phyloP scores from a whole-genome alignment of 2,329 filamentous ascomycete genomes.

The Arthrobotrys musiformis region DNA sequence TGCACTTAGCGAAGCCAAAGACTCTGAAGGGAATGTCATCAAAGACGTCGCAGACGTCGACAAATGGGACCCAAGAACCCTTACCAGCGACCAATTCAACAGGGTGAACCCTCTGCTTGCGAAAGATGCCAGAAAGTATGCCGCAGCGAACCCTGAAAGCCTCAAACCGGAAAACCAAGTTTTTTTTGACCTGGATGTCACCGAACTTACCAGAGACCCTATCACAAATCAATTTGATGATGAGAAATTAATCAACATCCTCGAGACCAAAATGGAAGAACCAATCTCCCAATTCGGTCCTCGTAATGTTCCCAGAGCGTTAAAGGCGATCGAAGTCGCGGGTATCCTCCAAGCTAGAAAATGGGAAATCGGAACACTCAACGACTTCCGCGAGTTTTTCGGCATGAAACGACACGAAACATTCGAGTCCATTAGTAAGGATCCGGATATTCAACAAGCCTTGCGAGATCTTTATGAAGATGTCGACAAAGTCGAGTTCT shows the following conservation, averaged over 20 bases:
- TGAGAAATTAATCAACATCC: conserved; percentile 68
- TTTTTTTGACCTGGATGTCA: conserved; percentile 57
- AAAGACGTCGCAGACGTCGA: conserved; percentile 22
- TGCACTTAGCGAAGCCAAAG: conserved; percentile 63
- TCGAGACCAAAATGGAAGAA: conserved; percentile 71
- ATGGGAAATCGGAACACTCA: conserved; percentile 72
- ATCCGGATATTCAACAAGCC: conserved; percentile 65
- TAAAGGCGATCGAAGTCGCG: conserved; percentile 71
- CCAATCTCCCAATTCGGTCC: conserved; percentile 72
- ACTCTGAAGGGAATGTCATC: conserved; percentile 28
- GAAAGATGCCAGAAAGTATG: conserved; percentile 26
- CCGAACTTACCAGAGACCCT: conserved; percentile 51
- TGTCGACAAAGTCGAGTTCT: conserved; percentile 69
- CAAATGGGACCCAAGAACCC: conserved; percentile 55
- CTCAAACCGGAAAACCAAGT: conserved; percentile 34
- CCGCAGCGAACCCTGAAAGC: conserved; percentile 13
- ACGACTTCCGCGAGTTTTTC: conserved; percentile 67
- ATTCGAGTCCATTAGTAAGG: conserved; percentile 68
- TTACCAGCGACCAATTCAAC: conserved; percentile 51
- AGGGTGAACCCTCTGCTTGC: conserved; percentile 30
- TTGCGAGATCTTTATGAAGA: conserved; percentile 66
- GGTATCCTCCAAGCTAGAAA: conserved; percentile 72
- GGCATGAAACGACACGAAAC: conserved; percentile 66
- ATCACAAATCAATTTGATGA: conserved; percentile 65
- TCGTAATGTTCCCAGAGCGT: conserved; percentile 69